Percentiles rank a stretch among this genome's conserved stretches.
phyloP scores from a whole-genome alignment of 1,284 basidiomycete genomes.

The Mycosarcoma maydis region DNA sequence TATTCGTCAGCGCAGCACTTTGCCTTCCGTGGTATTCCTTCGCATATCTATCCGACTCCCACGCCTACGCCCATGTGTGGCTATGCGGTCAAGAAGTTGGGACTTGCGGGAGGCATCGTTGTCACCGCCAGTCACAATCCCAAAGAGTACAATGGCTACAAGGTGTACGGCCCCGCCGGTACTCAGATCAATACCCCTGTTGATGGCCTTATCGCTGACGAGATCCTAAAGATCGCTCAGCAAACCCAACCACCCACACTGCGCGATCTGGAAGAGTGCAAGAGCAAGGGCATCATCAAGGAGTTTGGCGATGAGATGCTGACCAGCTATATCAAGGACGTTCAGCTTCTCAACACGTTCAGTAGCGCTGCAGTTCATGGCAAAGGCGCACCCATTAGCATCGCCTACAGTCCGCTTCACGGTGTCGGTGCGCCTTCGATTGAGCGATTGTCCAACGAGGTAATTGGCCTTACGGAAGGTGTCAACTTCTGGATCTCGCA shows the following conservation, averaged over 20 bases:
- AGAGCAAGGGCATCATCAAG: constrained; percentile 23
- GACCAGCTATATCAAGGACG: constrained; percentile 44
- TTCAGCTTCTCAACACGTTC: constrained; percentile 30
- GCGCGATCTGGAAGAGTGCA: constrained; percentile 24
- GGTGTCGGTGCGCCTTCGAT: constrained; percentile 55
- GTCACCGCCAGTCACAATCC: constrained; percentile 62
- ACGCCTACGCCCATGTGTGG: constrained; percentile 58
- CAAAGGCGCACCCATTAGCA: constrained; percentile 31
- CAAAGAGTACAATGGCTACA: constrained; percentile 61
- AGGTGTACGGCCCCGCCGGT: constrained; percentile 55
- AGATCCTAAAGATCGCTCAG: constrained; percentile 48
- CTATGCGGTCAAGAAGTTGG: constrained; percentile 54
- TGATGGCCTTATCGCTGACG: constrained; percentile 51
- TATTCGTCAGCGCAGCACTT: constrained; percentile 53
- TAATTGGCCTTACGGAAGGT: constrained; percentile 41
- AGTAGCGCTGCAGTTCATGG: constrained; percentile 6
- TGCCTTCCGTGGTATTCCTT: constrained; percentile 45
- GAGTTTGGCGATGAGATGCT: constrained; percentile 46
- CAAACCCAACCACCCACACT: constrained; percentile 21
- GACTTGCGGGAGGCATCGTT: constrained; percentile 56
- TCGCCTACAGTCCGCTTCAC: constrained; percentile 59
- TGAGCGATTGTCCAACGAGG: constrained; percentile 34
- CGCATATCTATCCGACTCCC: constrained; percentile 39
- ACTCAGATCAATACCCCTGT: constrained; percentile 62
- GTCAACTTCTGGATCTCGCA: constrained; percentile 46